Conservation (phyloP, 176 grass and related monocot species). For the Lolium perenne region DNA sequence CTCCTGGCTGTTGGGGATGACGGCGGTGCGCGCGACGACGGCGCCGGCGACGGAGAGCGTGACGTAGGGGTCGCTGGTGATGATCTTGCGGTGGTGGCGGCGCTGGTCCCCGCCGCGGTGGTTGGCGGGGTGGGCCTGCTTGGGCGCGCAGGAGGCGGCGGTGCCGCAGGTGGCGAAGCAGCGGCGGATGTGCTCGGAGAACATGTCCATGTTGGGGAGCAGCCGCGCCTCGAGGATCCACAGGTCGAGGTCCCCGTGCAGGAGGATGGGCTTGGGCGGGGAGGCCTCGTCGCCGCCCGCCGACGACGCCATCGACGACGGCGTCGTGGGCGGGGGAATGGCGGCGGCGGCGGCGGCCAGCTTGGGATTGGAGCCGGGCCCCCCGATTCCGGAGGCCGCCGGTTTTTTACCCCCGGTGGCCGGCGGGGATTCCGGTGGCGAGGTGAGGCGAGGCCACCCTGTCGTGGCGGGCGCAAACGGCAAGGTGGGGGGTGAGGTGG, state of each 20-base stretch:
- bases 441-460: constrained; percentile 19
- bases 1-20: constrained; percentile 76
- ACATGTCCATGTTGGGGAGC: constrained; percentile 97
- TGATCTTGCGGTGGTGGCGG: constrained; percentile 61
- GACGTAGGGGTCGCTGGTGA: constrained; percentile 97
- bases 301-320: constrained; percentile 57
- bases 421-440: constrained; percentile 40
- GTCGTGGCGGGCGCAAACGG: constrained; percentile 13
- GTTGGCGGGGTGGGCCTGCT: not conserved
- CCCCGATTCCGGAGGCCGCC: too few relatives aligned
- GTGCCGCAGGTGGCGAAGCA: constrained; percentile 62
- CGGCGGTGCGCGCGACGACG: constrained; percentile 82
- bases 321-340: not conserved
- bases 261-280: constrained; percentile 54
- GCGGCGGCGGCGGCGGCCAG: constrained; percentile 9
- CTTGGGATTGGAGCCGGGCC: not conserved
- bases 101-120: not conserved
- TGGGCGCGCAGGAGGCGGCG: constrained; percentile 39
- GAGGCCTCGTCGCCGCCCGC: constrained; percentile 23
- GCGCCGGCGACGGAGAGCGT: constrained; percentile 74
- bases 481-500: constrained; percentile 9
- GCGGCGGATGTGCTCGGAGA: constrained; percentile 78
- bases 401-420: not conserved
- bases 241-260: constrained; percentile 90
- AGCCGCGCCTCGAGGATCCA: constrained; percentile 73